Percentiles rank a stretch among this genome's conserved stretches.
These are phyloP conservation scores for Cryphonectria japonica DNA, from an alignment of 2,329 filamentous ascomycete genomes.

Conservation along the genomic window DNA sequence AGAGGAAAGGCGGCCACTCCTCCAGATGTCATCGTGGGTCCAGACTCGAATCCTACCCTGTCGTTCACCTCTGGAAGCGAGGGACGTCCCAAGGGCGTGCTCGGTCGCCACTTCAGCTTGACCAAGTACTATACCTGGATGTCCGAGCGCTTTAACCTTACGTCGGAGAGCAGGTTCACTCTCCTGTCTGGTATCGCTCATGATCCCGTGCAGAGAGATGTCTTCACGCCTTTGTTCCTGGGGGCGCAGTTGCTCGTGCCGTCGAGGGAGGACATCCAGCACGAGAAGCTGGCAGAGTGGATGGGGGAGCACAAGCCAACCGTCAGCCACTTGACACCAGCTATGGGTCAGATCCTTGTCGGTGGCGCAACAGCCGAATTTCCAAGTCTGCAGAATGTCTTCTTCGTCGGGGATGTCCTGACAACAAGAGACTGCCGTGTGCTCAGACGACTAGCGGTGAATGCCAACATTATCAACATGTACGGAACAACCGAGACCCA, in stretches of 20 bases:
- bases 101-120: conserved; percentile 83
- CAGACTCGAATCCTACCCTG: conserved; percentile 80
- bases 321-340: conserved; percentile 88
- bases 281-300: conserved; percentile 89
- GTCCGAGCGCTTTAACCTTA: conserved; percentile 72
- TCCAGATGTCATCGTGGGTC: conserved; percentile 79
- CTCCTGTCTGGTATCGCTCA: conserved; percentile 86
- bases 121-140: conserved; percentile 94
- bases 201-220: conserved; percentile 54
- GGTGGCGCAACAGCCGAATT: conserved; percentile 80
- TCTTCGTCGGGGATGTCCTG: conserved; percentile 91
- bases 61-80: conserved; percentile 70
- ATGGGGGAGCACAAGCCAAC: conserved; percentile 75
- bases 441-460: conserved; percentile 75
- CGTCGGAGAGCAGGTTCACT: conserved; percentile 63
- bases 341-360: conserved; percentile 95
- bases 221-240: conserved; percentile 27
- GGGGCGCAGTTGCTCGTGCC: conserved; percentile 23
- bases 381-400: conserved; percentile 74
- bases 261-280: conserved; percentile 64
- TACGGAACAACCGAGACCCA: conserved; percentile 89
- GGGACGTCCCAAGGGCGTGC: conserved; percentile 61
- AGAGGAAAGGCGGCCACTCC: conserved; percentile 55
- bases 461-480: conserved; percentile 80
- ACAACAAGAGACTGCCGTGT: conserved; percentile 80